Evolutionary conservation across 257 asterid genomes (phyloP), one percentile per base, ranked within the genome.

Genomic region (Osmanthus fragrans): DNA sequence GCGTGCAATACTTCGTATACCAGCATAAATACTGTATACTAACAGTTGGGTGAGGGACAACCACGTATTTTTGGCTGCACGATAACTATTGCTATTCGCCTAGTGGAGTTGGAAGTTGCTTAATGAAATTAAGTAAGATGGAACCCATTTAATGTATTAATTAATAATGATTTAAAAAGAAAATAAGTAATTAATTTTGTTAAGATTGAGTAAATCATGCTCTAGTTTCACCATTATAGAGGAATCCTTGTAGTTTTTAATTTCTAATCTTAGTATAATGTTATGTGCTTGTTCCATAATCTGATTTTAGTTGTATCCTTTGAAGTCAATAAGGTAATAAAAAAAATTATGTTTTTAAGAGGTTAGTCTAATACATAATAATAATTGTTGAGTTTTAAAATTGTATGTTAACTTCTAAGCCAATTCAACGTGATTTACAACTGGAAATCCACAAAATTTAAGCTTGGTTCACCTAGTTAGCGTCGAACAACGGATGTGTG

Each of bases 191-290:
- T 30, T 36, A 12, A 3, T 72, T 78, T 18, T 64, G 10, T 49
- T 54, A n/a, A 18, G 72, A 40, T 69, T 58, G 51, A 33, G 72
- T 63, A 60, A 60, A 30, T 4, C 39, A 39, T 37, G 54, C 70
- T 60, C 10, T 58, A 77, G 42, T 73, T 76, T 81, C 82, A 32
- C 37, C 54, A 68, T 34, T 19, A 23, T 10, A n/a, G 45, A 54
- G 79, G 85, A 81, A 77, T 81, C 16, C 74, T 49, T 8, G 21
- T 5, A 49, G 2, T 49, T 13, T 49, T 49, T 49, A 3, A 58
- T 21, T 7, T n/a, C 29, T 56, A 18, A 18, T 56, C 65, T 19
- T 6, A n/a, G 8, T 12, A 56, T 56, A n/a, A 56, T 58, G 27
- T 23, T 23, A 23, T 23, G 19, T 9, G 7, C 11, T 25, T 23